phyloP scores from a whole-genome alignment of 768 basidiomycete genomes.

The Auricularia auricula-judae region DNA sequence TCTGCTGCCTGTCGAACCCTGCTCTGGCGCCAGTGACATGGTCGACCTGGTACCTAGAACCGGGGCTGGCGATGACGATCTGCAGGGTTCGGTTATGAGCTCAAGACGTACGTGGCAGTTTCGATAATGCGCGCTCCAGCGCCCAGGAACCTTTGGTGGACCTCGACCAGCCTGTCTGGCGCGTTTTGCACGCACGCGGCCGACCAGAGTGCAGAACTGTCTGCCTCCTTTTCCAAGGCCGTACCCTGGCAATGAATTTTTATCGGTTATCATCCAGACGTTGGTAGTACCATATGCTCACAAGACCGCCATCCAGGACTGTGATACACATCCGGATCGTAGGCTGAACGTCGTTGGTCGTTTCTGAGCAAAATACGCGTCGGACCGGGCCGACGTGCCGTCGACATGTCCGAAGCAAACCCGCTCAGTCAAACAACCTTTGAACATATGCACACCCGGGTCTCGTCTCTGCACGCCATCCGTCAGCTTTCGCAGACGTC shows the following conservation, averaged over 20 bases:
- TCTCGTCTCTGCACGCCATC: too few species aligned
- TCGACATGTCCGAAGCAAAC: too few species aligned
- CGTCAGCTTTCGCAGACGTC: too few species aligned
- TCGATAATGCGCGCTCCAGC: conserved; percentile 58
- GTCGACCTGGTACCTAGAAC: conserved; percentile 54
- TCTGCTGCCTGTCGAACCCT: conserved; percentile 33
- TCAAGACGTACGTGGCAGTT: conserved; percentile 49
- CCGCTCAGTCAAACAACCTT: too few species aligned
- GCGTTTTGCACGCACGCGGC: conserved; percentile 45
- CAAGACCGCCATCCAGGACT: conserved; percentile 39
- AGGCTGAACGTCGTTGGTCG: too few species aligned
- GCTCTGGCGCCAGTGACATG: conserved; percentile 39
- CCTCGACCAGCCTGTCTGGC: conserved; percentile 40
- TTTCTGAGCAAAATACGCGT: too few species aligned
- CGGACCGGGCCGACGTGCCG: too few species aligned
- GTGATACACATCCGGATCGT: background rate
- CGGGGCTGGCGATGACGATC: background rate
- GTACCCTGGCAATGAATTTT: conserved; percentile 37
- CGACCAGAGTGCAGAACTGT: conserved; percentile 62
- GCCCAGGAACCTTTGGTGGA: conserved; percentile 50
- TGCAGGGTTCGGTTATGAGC: background rate
- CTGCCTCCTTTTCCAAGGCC: conserved; percentile 40
- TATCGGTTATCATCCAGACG: conserved; percentile 1
- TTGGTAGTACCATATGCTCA: conserved; percentile 13
- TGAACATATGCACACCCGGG: too few species aligned